These are phyloP conservation scores for Curvularia hawaiiensis DNA, from an alignment of 2,329 filamentous ascomycete species.

Conservation along the genomic window DNA sequence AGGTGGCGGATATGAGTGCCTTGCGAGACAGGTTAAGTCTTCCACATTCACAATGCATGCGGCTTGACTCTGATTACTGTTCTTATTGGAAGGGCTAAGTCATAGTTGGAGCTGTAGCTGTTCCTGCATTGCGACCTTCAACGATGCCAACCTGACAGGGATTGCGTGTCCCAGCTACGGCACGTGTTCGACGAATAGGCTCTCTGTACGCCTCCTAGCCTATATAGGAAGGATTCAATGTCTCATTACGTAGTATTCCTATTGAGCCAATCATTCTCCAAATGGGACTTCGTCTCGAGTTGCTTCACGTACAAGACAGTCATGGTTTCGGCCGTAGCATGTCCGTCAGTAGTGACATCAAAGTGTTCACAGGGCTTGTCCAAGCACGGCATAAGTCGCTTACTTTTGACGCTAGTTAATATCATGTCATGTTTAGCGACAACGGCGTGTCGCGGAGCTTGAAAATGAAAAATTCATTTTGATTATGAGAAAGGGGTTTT, in stretches of 20 bases:
- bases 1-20: not conserved
- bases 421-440: no score
- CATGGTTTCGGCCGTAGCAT: not conserved
- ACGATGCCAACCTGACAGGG: not conserved
- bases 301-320: not conserved
- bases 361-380: no score
- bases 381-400: not conserved
- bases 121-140: not conserved
- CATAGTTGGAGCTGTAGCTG: no score
- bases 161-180: not conserved
- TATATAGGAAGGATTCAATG: not conserved
- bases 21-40: not conserved
- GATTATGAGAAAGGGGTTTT: no score
- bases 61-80: no score
- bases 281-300: not conserved
- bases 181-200: not conserved
- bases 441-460: no score
- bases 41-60: no score
- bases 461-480: no score
- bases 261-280: not conserved
- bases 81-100: no score
- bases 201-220: not conserved
- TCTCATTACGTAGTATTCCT: not conserved
- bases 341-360: not conserved
- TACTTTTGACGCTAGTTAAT: no score